Base-by-base conservation (phyloP, 768 basidiomycete species). In the Psilocybe azurescens region DNA sequence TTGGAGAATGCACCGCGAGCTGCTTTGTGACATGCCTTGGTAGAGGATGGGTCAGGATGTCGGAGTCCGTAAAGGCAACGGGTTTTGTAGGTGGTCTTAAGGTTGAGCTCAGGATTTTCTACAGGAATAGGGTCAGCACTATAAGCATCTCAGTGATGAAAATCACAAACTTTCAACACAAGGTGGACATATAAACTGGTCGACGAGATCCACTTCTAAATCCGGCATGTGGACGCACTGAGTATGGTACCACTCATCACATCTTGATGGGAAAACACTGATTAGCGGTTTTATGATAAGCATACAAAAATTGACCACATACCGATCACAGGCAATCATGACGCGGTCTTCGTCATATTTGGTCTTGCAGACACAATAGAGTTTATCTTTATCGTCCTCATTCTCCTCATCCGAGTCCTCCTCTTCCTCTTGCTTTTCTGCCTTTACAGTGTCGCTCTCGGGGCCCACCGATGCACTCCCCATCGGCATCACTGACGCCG, bases 271-370 rank as follows among this genome's bases (percentile, higher is more conserved):
- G 51, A 32, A 32, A 20, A 28, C 29, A 46, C 14, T 60, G 24
- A 38, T 46, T 46, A 58, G 32, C 57, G 29, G 24, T 24, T 39
- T 16, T 47, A 55, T 39, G 29, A 28, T 29, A 30, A 14, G 14
- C n/a, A 52, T 39, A 38, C 49, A 41, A 33, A 53, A 29, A 64
- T 59, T 29, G 46, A 8, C 41, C 32, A 74, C 90, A 57, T 67
- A 94, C 93, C 88, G 84, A 78, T 97, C 95, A 71, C 95, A 97
- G 29, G 93, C 95, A 73, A 97, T 95, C 95, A 97, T 97, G 63
- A 90, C 83, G 55, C 85, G 81, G 70, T 94, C 92, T 72, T 94
- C 91, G 65, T 97, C 91, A 65, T 97, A 96, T 66, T 80, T 84
- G 20, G 90, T 92, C 75, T 91, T 87, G 79, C 95, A 97, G 13